Base-by-base conservation (phyloP, 2,329 filamentous ascomycete genomes). In the Rhynchosporium secalis region DNA sequence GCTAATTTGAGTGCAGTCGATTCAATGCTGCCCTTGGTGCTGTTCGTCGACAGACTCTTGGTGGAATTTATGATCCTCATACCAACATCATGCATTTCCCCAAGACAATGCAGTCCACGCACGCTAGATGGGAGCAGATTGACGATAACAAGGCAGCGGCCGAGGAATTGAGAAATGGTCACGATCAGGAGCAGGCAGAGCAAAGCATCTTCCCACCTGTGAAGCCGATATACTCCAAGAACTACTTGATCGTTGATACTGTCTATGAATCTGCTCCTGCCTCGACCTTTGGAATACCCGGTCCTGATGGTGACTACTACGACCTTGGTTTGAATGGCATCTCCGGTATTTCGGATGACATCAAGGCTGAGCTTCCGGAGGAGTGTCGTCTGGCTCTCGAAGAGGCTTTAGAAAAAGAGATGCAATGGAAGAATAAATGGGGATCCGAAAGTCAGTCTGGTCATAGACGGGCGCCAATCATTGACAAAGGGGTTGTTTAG, bases 41-140 rank as follows among this genome's bases (percentile, higher is more conserved):
- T 15, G 80, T 87, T 59, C 89, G 95, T 60, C 67, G 69, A 20
- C 48, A 82, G 48, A 95, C 90, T 68, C 80, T 88, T 8, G 78
- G 84, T 29, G 95, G 95, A 55, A 84, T 94, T 59, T 98, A 98
- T 76, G 93, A 99, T 71, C 87, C 94, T 31, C 93, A 98, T 78
- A 98, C 95, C 59, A 99, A 99, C 75, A 78, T 84, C 63, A 89
- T 97, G 83, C 91, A 95, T 73, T 96, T 90, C 73, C 94, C 95
- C 0, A 85, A 86, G 65, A 89, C 83, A 72, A 96, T 92, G 84
- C 95, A 99, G 75, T 92, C 95, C 2, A 95, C 92, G 2, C 90
- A 92, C 69, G 92, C 87, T 9, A 87, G 88, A 63, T 92, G 93
- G 79, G 91, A 95, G 76, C 86, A 89, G 64, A 80, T 96, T 2